phyloP scores from a whole-genome alignment of 73 alveolate species.

The Tetrahymena thermophila region DNA sequence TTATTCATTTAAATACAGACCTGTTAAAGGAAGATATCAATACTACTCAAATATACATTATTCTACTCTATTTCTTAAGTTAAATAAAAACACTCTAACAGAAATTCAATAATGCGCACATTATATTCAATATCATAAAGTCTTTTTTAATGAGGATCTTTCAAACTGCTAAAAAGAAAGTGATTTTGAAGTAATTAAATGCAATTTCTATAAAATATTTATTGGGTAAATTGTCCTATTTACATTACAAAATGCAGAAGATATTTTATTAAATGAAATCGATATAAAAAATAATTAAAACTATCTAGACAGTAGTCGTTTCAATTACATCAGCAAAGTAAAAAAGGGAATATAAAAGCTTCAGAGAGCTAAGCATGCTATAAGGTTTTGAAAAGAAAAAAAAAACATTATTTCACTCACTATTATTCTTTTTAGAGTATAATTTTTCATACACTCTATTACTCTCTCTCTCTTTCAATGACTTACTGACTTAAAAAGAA shows the following conservation, averaged over 20 bases:
- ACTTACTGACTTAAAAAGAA: neutral
- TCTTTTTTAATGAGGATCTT: neutral
- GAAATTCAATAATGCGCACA: neutral
- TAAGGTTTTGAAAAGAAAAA: neutral
- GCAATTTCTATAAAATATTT: neutral
- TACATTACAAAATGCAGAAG: neutral
- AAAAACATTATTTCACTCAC: neutral
- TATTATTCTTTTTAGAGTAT: no score
- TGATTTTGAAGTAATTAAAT: neutral
- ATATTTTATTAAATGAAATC: neutral
- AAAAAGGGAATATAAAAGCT: neutral
- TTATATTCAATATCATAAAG: neutral
- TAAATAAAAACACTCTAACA: neutral
- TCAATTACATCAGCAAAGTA: neutral
- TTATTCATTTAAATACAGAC: neutral
- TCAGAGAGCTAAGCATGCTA: neutral
- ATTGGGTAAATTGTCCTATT: neutral
- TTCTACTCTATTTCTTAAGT: neutral
- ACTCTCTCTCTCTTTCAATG: no score
- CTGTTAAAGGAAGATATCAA: neutral
- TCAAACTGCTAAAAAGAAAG: neutral
- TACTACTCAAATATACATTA: neutral
- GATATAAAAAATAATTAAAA: neutral
- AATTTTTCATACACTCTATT: no score
- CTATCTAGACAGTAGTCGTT: neutral